Base-by-base conservation (phyloP, 805 yeast genomes). In the Komagataella populi region DNA sequence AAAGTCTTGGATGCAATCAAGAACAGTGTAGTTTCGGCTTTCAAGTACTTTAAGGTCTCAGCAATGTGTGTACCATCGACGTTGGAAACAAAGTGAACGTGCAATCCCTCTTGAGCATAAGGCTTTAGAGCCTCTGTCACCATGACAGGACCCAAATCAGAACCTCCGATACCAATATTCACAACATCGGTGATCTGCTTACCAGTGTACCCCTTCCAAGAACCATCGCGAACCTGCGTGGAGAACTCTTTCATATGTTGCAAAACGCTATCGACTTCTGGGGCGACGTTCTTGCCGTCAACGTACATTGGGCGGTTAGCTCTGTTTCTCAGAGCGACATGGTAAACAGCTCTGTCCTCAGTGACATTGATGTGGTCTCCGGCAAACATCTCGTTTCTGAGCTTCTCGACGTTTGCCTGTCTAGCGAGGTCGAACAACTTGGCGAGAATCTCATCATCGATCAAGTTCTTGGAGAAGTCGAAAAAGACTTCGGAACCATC, bases 71-170 rank as follows among this genome's bases (percentile, higher is more conserved):
- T 93, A 67, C 99, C 99, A 67, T 93, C 99, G 65, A 93, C 91
- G 80, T 93, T 93, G 59, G 98, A 91, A 55, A 93, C 99, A 70
- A 90, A 93, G 73, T 91, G 95, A 50, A 81, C 95, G 56, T 74
- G 70, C 60, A 93, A 74, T 57, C 83, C 77, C 54, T 81, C 83
- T 60, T 85, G 78, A 55, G 84, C 71, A 70, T 91, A 93, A 59
- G 87, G 84, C 76, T 91, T 93, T 66, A 93, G 78, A 46, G 99
- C 97, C 74, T 93, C 98, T 55, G 97, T 88, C 61, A 93, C 98
- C 99, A 93, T 93, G 51, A 93, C 98, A 48, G 99, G 99, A 62
- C 99, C 99, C 62, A 93, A 78, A 70, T 93, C 99, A 24, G 97
- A 89, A 60, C 99, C 99, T 67, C 99, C 99, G 66, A 93, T 93